Conservation (phyloP, 495 filamentous ascomycete species). For the Haplographium delicatum region DNA sequence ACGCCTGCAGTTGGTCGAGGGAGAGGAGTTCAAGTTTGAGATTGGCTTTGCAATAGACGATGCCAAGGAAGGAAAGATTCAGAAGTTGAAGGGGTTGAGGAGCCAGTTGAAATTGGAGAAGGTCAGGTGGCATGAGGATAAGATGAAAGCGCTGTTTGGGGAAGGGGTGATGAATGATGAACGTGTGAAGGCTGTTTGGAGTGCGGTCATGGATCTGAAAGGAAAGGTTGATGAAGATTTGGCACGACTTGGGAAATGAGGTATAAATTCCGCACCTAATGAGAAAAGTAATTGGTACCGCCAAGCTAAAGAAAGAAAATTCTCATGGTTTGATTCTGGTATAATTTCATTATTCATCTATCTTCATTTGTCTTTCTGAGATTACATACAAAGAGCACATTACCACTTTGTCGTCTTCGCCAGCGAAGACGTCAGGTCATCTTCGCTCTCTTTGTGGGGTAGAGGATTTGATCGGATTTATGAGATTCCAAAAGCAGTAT, state of each 20-base stretch:
- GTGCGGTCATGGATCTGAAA: conserved; percentile 12
- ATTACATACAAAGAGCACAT: no score
- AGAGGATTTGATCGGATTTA: neutral
- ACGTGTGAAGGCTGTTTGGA: conserved; percentile 8
- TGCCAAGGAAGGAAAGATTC: neutral
- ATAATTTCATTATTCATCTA: no score
- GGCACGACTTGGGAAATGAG: no score
- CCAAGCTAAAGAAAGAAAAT: no score
- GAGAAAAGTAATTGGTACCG: no score
- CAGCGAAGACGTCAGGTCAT: conserved; percentile 13
- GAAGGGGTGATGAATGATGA: neutral
- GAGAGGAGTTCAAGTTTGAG: neutral
- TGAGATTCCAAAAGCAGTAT: conserved; percentile 34
- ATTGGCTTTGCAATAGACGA: neutral
- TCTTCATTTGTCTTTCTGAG: no score
- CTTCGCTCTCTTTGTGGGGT: neutral
- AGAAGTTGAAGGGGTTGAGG: neutral
- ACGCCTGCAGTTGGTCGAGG: neutral
- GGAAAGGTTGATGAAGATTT: neutral
- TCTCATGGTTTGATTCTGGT: no score
- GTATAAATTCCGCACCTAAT: no score
- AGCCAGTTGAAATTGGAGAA: conserved; percentile 19
- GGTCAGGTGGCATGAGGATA: conserved; percentile 16
- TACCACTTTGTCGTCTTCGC: conserved; percentile 13
- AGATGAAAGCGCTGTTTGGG: conserved; percentile 3